Evolutionary conservation across 768 basidiomycete species (phyloP), one percentile per base, ranked within the genome.

Genomic region (Podaxis sp.): DNA sequence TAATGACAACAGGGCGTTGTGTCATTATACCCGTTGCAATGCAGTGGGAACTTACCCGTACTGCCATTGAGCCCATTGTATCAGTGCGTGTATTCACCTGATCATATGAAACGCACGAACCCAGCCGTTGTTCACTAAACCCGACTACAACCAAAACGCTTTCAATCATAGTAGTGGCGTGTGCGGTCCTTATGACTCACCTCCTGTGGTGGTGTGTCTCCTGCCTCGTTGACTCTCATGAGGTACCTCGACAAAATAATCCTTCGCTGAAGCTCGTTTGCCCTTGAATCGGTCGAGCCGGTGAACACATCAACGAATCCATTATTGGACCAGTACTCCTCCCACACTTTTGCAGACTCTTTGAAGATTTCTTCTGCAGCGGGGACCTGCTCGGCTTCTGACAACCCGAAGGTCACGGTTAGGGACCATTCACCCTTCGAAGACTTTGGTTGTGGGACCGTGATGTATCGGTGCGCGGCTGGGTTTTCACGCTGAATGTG

Each of bases 171-270:
- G 40, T 20, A 41, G 40, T n/a, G 5, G 28, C 17, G 49, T 26
- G 7, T 13, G 20, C 26, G 7, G 22, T 33, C 20, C 24, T 13
- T 5, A 54, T 15, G 28, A 65, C 77, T 58, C 66, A 84, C 84
- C 77, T 87, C 85, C 66, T 87, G 86, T 4, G 84, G 82, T 2
- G 84, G 84, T 12, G 71, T 74, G 66, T 83, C 78, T 0, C 83
- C 83, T 4, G 84, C 86, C 67, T 83, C 84, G 64, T 87, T 87
- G 10, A 86, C 83, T 28, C 81, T 75, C 78, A 86, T 78, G 62
- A 85, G 71, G 69, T 86, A 86, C 46, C 83, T 75, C 38, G 83
- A 84, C 40, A 85, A 67, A 49, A 86, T 80, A 41, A 86, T 83
- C 41, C 85, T 75, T 58, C 85, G 72, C 68, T 87, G 86, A 58